Base-by-base conservation (phyloP, 2,329 filamentous ascomycete species). In the Sclerotinia glacialis region DNA sequence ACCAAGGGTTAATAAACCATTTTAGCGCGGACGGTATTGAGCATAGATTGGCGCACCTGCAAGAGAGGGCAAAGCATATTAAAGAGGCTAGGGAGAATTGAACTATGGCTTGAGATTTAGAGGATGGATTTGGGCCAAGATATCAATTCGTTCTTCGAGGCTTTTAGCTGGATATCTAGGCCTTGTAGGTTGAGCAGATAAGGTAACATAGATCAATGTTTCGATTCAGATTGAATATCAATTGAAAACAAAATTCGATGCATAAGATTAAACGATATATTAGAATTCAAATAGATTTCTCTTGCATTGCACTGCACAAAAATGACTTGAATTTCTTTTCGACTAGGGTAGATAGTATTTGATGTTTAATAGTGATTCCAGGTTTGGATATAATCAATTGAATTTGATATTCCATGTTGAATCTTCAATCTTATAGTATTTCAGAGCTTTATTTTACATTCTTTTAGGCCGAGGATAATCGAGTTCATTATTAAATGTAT, bases 1-100 rank as follows among this genome's bases (percentile, higher is more conserved):
- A 59, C 56, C n/a, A 69, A 26, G 67, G 68, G 5, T 54, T 71
- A 44, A n/a, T 58, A 31, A 34, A 59, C 1, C 71, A 71, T 61
- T 73, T 73, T 54, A 73, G 70, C 64, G 67, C 70, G 3, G 26
- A 31, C 61, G 71, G 71, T 14, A 54, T 54, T 60, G 66, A 70
- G 5, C 14, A 67, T 14, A 28, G 56, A 16, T 4, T 54, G 28
- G 26, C 5, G 26, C 37, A 47, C 16, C 47, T 66, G 52, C 26
- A 61, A 5, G 16, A 53, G 9, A 52, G 28, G 28, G 16, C 50
- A 21, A 34, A 12, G 5, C 34, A 18, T 16, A 23, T 26, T 14
- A 16, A 66, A 63, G 42, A 40, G 28, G 56, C 34, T n/a, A 49
- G 21, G 31, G 53, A 44, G 16, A 26, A 52, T 7, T 28, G 44